Base-by-base conservation (phyloP, 768 basidiomycete genomes). In the Galerina marginata region DNA sequence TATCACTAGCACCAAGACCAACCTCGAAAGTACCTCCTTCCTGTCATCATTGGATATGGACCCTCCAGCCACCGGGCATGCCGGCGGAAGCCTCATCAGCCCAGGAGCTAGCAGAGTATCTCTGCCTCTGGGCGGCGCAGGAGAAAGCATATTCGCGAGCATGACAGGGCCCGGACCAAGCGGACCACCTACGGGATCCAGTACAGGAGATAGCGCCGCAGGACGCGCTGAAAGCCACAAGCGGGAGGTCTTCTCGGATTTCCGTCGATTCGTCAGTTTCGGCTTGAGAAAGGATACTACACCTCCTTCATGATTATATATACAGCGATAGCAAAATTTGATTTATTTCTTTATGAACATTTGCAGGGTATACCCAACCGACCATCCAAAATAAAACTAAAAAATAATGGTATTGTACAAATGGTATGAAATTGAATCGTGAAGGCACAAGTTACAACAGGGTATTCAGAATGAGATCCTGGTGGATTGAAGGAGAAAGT, bases 11-110 rank as follows among this genome's bases (percentile, higher is more conserved):
- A 95, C 92, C 4, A 93, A 94, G 71, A 83, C 86, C 26, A 95
- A 98, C 55, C 82, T 99, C 12, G 86, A 92, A 62, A 89, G 85
- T 71, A 90, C 92, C 0, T 99, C 97, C 0, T 98, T 99, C 83
- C 85, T 99, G 36, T 91, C 95, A 0, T 84, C 89, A 0, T 83
- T 99, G 36, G 97, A 99, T 74, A 99, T 99, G 97, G 96, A 99
- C 64, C 95, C 95, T 1, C 77, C 86, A 0, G 72, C 77, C 16
- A 75, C 81, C 2, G 75, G 79, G 11, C 77, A 81, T 60, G 72
- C 80, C 4, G 81, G 75, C 49, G 75, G 81, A n/a, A 85, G 79
- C 44, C 75, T 89, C 15, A 77, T 86, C 5, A 91, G 89, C 65
- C 91, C 92, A 0, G 83, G 83, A 12, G 82, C 82, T 1, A 90